Evolutionary conservation across 495 filamentous ascomycete species (phyloP).

Genomic region (Aspergillus haitiensis): DNA sequence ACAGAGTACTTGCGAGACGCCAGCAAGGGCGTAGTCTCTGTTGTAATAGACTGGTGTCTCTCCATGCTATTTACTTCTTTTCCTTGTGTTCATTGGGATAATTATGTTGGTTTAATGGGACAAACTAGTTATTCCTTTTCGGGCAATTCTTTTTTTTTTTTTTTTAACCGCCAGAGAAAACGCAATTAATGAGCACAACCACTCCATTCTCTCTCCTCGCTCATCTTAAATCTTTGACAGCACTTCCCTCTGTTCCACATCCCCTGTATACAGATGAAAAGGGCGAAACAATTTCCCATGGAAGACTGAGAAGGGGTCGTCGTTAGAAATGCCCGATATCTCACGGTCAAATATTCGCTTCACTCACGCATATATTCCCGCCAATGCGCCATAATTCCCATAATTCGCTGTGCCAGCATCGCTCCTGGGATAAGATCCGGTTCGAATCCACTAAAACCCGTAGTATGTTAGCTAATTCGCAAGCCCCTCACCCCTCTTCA

Average conservation of each 20-base stretch:
- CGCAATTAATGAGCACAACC: too few relatives aligned
- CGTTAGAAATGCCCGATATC: slow-evolving; percentile 22
- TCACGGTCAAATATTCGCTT: neutral
- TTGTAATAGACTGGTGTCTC: neutral
- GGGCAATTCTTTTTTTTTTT: too few relatives aligned
- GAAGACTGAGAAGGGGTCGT: slow-evolving; percentile 20
- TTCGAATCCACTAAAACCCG: slow-evolving; percentile 32
- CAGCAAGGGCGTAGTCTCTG: slow-evolving; percentile 29
- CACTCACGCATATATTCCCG: slow-evolving; percentile 43
- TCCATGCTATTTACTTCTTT: neutral
- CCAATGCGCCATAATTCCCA: slow-evolving; percentile 47
- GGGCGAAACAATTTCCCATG: slow-evolving; percentile 38
- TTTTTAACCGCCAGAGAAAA: too few relatives aligned
- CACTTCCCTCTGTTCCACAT: neutral
- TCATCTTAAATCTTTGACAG: slow-evolving; percentile 18
- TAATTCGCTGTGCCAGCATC: slow-evolving; percentile 37
- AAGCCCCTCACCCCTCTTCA: neutral
- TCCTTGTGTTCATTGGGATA: too few relatives aligned
- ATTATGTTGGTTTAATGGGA: too few relatives aligned
- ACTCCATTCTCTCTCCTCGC: neutral
- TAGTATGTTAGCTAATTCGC: neutral
- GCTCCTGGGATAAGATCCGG: slow-evolving; percentile 39
- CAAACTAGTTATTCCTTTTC: too few relatives aligned
- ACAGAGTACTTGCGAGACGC: slow-evolving; percentile 18
- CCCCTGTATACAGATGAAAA: slow-evolving; percentile 32